phyloP scores from a whole-genome alignment of 2,329 filamentous ascomycete species.

The Aspergillus quadricinctus region DNA sequence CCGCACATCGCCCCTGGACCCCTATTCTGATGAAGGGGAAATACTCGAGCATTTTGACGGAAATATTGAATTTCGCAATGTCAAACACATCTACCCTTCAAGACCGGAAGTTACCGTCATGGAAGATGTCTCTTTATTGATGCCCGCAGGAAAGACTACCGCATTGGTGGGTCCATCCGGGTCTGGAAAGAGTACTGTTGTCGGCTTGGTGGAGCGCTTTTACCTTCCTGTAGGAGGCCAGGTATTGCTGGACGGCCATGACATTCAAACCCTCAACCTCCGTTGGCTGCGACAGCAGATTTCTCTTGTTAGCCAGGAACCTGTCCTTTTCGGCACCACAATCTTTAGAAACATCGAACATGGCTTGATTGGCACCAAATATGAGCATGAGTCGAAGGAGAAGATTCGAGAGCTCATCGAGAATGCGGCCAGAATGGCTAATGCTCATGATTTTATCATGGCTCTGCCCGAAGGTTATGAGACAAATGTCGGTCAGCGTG shows the following conservation, averaged over 20 bases:
- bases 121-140: constrained; percentile 70
- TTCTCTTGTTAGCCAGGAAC: constrained; percentile 88
- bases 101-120: constrained; percentile 87
- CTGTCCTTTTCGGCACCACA: constrained; percentile 81
- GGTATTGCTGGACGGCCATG: constrained; percentile 76
- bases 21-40: constrained; percentile 64
- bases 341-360: constrained; percentile 89
- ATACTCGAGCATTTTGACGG: constrained; percentile 71
- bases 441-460: constrained; percentile 88
- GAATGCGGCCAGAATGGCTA: constrained; percentile 81
- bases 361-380: constrained; percentile 78
- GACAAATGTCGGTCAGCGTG: constrained; percentile 91
- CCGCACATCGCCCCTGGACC: constrained; percentile 76
- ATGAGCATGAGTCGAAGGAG: constrained; percentile 65
- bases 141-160: constrained; percentile 87
- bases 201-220: constrained; percentile 89
- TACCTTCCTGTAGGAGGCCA: constrained; percentile 81
- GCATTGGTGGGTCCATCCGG: constrained; percentile 92
- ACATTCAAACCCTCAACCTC: constrained; percentile 77
- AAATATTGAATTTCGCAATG: constrained; percentile 70
- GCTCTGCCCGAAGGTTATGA: constrained; percentile 82
- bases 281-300: constrained; percentile 91
- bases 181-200: constrained; percentile 90
- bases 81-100: constrained; percentile 94
- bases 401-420: constrained; percentile 67